These are phyloP conservation scores for Biscogniauxia marginata DNA, from an alignment of 2,329 filamentous ascomycete genomes.

Conservation along the genomic window DNA sequence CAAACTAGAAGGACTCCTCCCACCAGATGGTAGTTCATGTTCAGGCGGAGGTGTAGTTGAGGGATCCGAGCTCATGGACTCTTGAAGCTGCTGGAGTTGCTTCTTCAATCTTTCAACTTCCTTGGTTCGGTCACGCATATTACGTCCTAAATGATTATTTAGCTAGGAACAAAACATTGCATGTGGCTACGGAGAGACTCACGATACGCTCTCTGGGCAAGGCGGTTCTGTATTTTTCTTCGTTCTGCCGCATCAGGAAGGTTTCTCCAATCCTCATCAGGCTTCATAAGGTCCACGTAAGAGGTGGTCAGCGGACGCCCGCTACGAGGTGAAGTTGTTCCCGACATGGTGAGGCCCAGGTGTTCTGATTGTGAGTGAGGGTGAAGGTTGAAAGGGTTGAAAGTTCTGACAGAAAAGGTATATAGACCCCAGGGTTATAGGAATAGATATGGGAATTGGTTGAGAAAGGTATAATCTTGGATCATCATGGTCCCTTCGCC, in stretches of 20 bases:
- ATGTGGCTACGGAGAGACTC: constrained; percentile 10
- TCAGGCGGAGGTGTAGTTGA: constrained; percentile 30
- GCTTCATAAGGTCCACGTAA: constrained; percentile 35
- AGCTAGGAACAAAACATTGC: neutral
- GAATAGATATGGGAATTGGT: constrained; percentile 12
- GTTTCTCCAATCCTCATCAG: constrained; percentile 36
- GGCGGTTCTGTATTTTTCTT: constrained; percentile 36
- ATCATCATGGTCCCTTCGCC: constrained; percentile 8
- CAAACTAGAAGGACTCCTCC: constrained; percentile 26
- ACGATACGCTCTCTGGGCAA: constrained; percentile 36
- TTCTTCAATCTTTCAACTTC: constrained; percentile 35
- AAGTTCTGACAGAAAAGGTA: constrained; percentile 9
- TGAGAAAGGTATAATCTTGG: constrained; percentile 8
- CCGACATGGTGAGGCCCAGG: constrained; percentile 21
- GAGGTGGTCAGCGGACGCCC: constrained; percentile 34
- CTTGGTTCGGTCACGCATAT: constrained; percentile 34
- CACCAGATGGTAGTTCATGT: constrained; percentile 26
- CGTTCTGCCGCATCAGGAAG: constrained; percentile 33
- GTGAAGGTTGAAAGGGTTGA: constrained; percentile 13
- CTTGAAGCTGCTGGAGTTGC: constrained; percentile 33
- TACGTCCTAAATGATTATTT: constrained; percentile 25
- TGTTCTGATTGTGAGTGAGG: constrained; percentile 3
- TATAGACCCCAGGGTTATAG: neutral
- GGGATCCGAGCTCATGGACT: constrained; percentile 24
- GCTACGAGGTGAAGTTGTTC: constrained; percentile 31